A percentile compares a stretch with the other conserved stretches of the same genome.
Conservation (phyloP, 306 rosid species). For the Bauhinia variegata region DNA sequence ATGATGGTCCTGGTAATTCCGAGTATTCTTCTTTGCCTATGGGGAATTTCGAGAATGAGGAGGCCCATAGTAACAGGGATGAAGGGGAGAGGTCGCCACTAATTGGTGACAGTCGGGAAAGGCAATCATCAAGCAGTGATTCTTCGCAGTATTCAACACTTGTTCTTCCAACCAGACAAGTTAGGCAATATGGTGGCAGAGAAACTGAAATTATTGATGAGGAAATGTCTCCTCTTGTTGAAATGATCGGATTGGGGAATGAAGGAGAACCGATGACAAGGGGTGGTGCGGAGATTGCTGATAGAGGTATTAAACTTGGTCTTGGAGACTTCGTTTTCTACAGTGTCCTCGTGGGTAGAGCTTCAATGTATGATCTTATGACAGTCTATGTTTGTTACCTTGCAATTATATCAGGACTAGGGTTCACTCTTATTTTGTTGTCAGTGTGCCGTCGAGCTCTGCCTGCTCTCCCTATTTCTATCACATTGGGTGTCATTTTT, state of each 20-base stretch:
- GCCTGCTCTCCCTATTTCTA: slow-evolving; percentile 93
- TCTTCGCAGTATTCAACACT: slow-evolving; percentile 44
- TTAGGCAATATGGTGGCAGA: slow-evolving; percentile 30
- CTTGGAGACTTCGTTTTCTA: slow-evolving; percentile 95
- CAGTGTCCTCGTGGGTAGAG: slow-evolving; percentile 94
- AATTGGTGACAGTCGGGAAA: slow-evolving; percentile 45
- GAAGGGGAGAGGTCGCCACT: slow-evolving; percentile 65
- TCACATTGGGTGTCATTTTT: slow-evolving; percentile 76
- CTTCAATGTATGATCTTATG: slow-evolving; percentile 98
- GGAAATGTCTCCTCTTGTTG: slow-evolving; percentile 76
- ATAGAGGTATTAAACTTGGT: slow-evolving; percentile 85
- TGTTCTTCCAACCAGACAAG: slow-evolving; percentile 27
- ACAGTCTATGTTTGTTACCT: slow-evolving; percentile 96
- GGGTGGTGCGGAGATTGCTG: slow-evolving; percentile 46
- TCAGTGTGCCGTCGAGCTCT: slow-evolving; percentile 75
- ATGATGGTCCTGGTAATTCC: slow-evolving; percentile 18
- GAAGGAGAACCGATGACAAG: slow-evolving; percentile 45
- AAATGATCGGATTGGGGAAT: slow-evolving; percentile 40
- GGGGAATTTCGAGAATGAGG: slow-evolving; percentile 27
- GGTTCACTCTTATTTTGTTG: slow-evolving; percentile 85
- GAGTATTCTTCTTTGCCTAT: slow-evolving; percentile 33
- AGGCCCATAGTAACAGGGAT: slow-evolving; percentile 24
- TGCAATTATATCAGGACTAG: slow-evolving; percentile 89
- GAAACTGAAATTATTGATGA: slow-evolving; percentile 49
- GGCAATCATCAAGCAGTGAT: slow-evolving; percentile 41